Evolutionary conservation across 2,329 filamentous ascomycete genomes (phyloP), one percentile per base, ranked within the genome.

Genomic region (Parasarocladium wereldwijsianum): DNA sequence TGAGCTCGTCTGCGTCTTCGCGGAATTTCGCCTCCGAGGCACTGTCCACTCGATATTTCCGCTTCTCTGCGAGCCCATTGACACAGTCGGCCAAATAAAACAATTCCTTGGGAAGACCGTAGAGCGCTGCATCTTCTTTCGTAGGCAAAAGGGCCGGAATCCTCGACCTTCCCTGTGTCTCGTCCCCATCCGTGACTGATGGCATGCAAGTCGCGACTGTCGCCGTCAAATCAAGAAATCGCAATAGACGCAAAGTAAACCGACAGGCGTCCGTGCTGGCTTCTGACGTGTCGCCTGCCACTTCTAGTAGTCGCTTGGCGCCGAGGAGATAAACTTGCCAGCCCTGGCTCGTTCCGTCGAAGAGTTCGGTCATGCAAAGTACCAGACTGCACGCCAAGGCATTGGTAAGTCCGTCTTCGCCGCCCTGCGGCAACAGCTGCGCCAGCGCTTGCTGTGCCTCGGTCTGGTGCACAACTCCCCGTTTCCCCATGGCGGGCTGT

Each of bases 311-410:
- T 3, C 50, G 42, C 34, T 55, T 53, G n/a, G 55, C 56, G 4
- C 53, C 55, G 31, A 55, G 51, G 12, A 59, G 44, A 33, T 59
- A 55, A 31, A 55, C 47, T 40, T 57, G 54, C 55, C 55, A 59
- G 2, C 51, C 49, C 19, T 50, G 43, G 11, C 53, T 57, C 3
- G 53, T 50, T 22, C 55, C 54, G 32, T 59, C 55, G 14, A 57
- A 58, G 7, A 58, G 38, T 33, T 58, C 56, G 4, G 55, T 55
- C 43, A 59, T 51, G 33, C 54, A 58, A 1, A 59, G 46, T 8
- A 59, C 32, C 10, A 59, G 43, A n/a, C 55, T 51, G 11, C 52
- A 49, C 3, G 50, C 47, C 13, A 57, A 53, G 8, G 55, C 52
- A 29, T 55, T 48, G 23, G 50, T 47, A 11, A 42, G 43, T 9